phyloP scores from a whole-genome alignment of 2,329 filamentous ascomycete species.

The Moelleriella libera region DNA sequence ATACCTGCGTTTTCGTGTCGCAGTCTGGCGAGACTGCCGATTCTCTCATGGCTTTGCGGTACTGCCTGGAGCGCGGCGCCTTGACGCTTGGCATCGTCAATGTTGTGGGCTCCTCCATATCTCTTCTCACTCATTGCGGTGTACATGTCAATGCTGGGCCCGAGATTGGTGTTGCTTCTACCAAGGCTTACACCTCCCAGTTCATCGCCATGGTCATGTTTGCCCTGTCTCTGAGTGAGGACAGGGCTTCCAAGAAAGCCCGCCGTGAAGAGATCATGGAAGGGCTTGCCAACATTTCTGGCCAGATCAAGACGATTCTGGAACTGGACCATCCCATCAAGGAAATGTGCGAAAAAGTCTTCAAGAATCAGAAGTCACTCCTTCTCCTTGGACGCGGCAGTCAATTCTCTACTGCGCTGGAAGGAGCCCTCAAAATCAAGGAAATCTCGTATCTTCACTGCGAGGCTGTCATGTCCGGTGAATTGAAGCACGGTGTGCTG shows the following conservation, averaged over 20 bases:
- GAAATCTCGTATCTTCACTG: slow-evolving; percentile 99
- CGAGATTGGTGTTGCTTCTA: slow-evolving; percentile 97
- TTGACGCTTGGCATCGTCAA: slow-evolving; percentile 98
- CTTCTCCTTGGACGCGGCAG: slow-evolving; percentile 87
- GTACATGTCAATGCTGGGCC: slow-evolving; percentile 98
- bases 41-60: slow-evolving; percentile 89
- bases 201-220: slow-evolving; percentile 99
- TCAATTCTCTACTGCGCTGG: slow-evolving; percentile 92
- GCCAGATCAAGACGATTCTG: slow-evolving; percentile 84
- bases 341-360: slow-evolving; percentile 76
- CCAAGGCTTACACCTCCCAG: slow-evolving; percentile 98
- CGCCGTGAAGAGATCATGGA: slow-evolving; percentile 94
- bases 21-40: slow-evolving; percentile 98
- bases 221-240: slow-evolving; percentile 87
- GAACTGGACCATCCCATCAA: slow-evolving; percentile 90
- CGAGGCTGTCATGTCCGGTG: slow-evolving; percentile 99
- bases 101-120: slow-evolving; percentile 96
- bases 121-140: slow-evolving; percentile 96
- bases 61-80: slow-evolving; percentile 95
- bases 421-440: slow-evolving; percentile 98
- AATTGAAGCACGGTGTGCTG: slow-evolving; percentile 97
- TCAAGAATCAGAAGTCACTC: slow-evolving; percentile 96
- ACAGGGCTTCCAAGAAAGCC: slow-evolving; percentile 86
- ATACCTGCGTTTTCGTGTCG: slow-evolving; percentile 97
- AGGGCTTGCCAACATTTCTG: slow-evolving; percentile 73